Percentiles rank a stretch among this genome's conserved stretches.
These are phyloP conservation scores for Suillus weaverae DNA, from an alignment of 768 basidiomycete genomes.

Conservation along the genomic window DNA sequence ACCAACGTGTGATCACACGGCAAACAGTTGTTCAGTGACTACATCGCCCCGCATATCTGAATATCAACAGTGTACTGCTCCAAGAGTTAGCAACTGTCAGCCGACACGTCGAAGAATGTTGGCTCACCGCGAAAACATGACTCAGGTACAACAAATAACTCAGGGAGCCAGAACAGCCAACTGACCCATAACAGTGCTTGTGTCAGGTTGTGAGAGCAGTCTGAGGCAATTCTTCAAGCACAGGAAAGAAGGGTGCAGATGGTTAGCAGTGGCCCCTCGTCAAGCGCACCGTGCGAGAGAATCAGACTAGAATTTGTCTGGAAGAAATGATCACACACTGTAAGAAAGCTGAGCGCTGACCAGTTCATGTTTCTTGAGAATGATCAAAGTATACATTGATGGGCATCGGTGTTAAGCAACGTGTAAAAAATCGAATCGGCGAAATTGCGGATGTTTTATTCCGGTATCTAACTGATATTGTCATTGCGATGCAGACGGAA, in stretches of 20 bases:
- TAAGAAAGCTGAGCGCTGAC: not conserved
- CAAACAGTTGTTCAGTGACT: not conserved
- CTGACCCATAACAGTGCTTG: not conserved
- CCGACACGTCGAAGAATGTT: not conserved
- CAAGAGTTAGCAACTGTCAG: not conserved
- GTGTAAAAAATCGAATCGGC: not conserved
- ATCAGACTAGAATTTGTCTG: not conserved
- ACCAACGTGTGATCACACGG: not conserved
- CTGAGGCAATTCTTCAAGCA: not conserved
- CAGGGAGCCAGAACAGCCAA: not conserved
- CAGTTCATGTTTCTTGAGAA: not conserved
- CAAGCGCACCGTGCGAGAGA: not conserved
- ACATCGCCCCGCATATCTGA: not conserved
- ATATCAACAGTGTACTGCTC: not conserved
- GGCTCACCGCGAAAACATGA: not conserved
- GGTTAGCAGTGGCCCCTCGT: not conserved
- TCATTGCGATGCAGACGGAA: not conserved
- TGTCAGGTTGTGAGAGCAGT: not conserved
- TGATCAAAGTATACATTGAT: not conserved
- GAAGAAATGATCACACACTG: not conserved
- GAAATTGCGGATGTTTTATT: not conserved
- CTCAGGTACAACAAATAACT: not conserved
- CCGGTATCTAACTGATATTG: not conserved
- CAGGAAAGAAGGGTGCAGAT: not conserved
- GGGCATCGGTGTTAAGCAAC: not conserved